phyloP scores from a whole-genome alignment of 305 asterid genomes.

The Vinca major region DNA sequence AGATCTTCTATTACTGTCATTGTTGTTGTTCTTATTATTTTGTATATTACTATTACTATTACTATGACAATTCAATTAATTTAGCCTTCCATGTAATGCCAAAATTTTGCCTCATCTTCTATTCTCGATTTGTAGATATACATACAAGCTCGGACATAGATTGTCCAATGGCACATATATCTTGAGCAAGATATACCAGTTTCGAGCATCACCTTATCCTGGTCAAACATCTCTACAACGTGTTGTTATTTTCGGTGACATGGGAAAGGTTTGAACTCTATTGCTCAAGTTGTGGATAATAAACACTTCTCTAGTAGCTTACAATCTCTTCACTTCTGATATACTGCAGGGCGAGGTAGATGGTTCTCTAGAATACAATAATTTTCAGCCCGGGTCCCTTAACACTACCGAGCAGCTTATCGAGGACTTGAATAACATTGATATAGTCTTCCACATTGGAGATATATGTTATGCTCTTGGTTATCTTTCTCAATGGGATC shows the following conservation, averaged over 20 bases:
- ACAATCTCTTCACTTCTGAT: no score
- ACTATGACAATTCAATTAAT: no score
- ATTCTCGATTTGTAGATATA: slow-evolving; percentile 38
- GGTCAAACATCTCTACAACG: slow-evolving; percentile 80
- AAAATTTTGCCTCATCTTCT: no score
- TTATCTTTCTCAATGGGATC: slow-evolving; percentile 95
- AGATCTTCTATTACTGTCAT: no score
- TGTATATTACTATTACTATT: no score
- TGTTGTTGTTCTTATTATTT: no score
- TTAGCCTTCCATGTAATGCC: no score
- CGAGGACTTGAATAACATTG: slow-evolving; percentile 55
- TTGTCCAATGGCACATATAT: slow-evolving; percentile 40
- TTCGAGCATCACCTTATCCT: slow-evolving; percentile 81
- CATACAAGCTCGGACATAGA: slow-evolving; percentile 74
- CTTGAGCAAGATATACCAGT: slow-evolving; percentile 54
- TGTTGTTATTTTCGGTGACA: slow-evolving; percentile 79
- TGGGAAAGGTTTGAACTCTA: slow-evolving; percentile 67
- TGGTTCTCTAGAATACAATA: slow-evolving; percentile 81
- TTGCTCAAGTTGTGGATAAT: neutral
- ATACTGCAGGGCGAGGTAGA: slow-evolving; percentile 60
- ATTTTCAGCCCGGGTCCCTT: slow-evolving; percentile 71
- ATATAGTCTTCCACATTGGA: slow-evolving; percentile 77
- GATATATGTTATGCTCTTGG: slow-evolving; percentile 82
- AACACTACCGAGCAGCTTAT: slow-evolving; percentile 66
- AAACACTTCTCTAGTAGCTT: no score